Base-by-base conservation (phyloP, 2,329 filamentous ascomycete species). In the Aspergillus nomiae region DNA sequence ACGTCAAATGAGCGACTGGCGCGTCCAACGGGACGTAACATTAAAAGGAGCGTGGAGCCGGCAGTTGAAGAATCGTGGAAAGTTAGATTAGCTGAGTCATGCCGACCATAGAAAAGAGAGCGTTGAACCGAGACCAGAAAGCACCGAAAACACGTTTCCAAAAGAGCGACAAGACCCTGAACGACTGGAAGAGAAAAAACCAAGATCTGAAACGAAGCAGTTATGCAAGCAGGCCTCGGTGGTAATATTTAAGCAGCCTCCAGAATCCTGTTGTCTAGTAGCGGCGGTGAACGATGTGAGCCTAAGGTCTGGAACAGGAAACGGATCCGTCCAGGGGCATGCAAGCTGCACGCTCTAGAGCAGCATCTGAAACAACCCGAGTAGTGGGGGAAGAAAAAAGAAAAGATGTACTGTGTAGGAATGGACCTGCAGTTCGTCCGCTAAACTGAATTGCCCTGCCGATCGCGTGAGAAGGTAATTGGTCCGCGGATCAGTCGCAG, bases 111-210 rank as follows among this genome's bases (percentile, higher is more conserved):
- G 60, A 63, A 62, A 68, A 74, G 70, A 70, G 69, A 74, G 70
- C 65, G 72, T 74, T 67, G 65, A 69, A 70, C 70, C 68, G 64
- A 68, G 67, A 70, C 66, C 68, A 65, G 67, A 66, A 67, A 63
- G 58, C 65, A 65, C 65, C 61, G 60, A 70, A 68, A 69, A 70
- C 21, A 67, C 69, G 69, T 71, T 71, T 73, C 73, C 68, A 75
- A 74, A 74, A 70, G 73, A 76, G 70, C 63, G 72, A 73, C 66
- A 69, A 69, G 70, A 66, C 59, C 64, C 68, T 69, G 61, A 70
- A 70, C 65, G 70, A 73, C 69, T 69, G 70, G 68, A 70, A 65
- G 65, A 55, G 60, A 66, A 71, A 63, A 56, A 60, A 65, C 58
- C 64, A 67, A 68, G 62, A 69, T 67, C 70, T 69, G 72, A 70